phyloP scores from a whole-genome alignment of 768 basidiomycete genomes.

The Boletus rubescentipes region DNA sequence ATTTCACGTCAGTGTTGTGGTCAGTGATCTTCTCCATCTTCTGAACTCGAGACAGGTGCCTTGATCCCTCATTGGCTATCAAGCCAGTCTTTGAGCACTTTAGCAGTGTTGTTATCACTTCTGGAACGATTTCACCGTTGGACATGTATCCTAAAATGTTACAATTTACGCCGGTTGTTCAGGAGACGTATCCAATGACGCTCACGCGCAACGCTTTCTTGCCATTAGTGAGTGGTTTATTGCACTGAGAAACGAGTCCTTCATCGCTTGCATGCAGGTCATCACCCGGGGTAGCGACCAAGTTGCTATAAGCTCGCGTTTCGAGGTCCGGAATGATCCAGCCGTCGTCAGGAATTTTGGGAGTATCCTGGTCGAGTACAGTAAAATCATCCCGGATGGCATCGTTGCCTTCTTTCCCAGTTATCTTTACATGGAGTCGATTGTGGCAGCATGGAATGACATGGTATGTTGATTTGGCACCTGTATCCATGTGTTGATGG shows the following conservation, averaged over 20 bases:
- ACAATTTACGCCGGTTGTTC: constrained; percentile 94
- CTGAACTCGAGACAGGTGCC: constrained; percentile 58
- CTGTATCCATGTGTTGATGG: background rate
- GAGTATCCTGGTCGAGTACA: constrained; percentile 96
- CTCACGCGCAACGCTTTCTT: constrained; percentile 94
- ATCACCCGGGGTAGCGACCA: constrained; percentile 98
- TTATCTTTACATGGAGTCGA: constrained; percentile 99
- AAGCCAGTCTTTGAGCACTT: constrained; percentile 98
- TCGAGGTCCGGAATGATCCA: constrained; percentile 98
- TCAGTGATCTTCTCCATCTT: background rate
- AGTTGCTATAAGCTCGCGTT: constrained; percentile 96
- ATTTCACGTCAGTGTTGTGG: constrained; percentile 73
- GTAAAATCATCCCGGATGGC: constrained; percentile 96
- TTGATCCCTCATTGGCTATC: constrained; percentile 97
- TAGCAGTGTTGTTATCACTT: constrained; percentile 97
- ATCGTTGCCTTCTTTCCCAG: constrained; percentile 99
- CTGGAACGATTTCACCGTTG: constrained; percentile 95
- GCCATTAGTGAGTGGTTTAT: constrained; percentile 66
- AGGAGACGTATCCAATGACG: constrained; percentile 98
- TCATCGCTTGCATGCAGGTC: constrained; percentile 50
- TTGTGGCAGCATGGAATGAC: constrained; percentile 99
- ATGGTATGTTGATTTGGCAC: constrained; percentile 65
- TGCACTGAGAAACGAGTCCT: background rate
- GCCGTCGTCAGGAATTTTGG: constrained; percentile 99
- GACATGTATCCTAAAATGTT: constrained; percentile 99